Base-by-base conservation (phyloP, 345 rosid genomes). In the Fremontodendron californicum region DNA sequence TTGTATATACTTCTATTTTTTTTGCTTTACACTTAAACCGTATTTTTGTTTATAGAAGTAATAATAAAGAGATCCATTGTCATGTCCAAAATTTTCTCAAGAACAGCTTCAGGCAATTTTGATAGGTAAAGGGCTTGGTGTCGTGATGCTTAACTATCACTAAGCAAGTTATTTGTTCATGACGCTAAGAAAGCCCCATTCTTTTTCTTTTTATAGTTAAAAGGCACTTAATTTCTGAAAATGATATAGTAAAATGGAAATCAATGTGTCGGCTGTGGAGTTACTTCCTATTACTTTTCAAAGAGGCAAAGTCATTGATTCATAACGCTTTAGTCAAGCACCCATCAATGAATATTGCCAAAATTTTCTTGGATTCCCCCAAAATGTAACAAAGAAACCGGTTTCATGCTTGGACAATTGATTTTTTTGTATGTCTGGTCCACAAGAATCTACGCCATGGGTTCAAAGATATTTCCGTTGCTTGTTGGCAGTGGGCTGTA, bases 1-100 rank as follows among this genome's bases (percentile, higher is more conserved):
- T 37, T 82, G 79, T 82, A 78, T 40, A 82, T 82, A 75, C 65
- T 6, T 29, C 54, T 70, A 52, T 21, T 71, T 35, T 70, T 70
- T 82, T 74, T 82, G 77, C 46, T 55, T 29, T 73, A 66, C 19
- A 65, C 6, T 16, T 48, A 4, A 48, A 48, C 39, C 60, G 55
- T 78, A 51, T 27, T 69, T 68, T 69, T 78, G 76, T 49, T 57
- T 29, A 77, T 60, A 73, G 16, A 58, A 77, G 64, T 75, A 64
- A 48, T 16, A 48, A 0, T 16, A 6, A 33, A 3, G n/a, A 45
- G 52, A 48, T 45, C 48, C 48, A 45, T 45, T 10, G 15, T 45
- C 4, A 11, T 45, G 15, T 45, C 48, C 48, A 45, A 12, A 2
- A 45, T 9, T 48, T 48, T 15, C 52, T 4, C 19, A 48, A 16